Evolutionary conservation across 1,284 basidiomycete genomes (phyloP), one percentile per base, ranked within the genome.

Genomic region (Rhizoctonia solani): DNA sequence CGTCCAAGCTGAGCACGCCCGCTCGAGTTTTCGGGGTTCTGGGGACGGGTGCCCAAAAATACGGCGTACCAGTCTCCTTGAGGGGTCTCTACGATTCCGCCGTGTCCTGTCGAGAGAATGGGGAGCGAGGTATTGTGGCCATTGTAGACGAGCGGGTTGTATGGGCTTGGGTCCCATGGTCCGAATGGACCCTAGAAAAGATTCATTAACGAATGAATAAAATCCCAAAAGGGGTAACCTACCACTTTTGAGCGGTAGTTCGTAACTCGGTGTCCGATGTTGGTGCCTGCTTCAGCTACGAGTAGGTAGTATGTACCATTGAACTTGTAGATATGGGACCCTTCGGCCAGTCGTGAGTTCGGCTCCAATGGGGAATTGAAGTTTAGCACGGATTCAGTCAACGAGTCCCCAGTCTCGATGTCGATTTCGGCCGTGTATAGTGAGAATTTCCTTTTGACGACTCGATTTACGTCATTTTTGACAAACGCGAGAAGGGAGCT

Each of bases 401-500:
- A 50, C 11, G 69, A 69, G 46, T 70, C 52, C 46, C 69, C 69
- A 9, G 69, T 70, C 27, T 66, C 37, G 55, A 69, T 56, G 49
- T 70, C 69, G 27, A 70, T 69, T 54, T 70, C 68, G 1, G 65
- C 65, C n/a, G 63, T 69, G 32, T 56, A 71, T n/a, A 71, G 68
- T 8, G 68, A 66, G 27, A 71, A 67, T 41, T 69, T 67, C 25
- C 56, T 61, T 21, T 21, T 11, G 19, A 46, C 6, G 19, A 6
- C 44, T 19, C 8, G 11, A 19, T 46, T 21, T 46, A 46, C n/a
- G n/a, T n/a, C n/a, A n/a, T n/a, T n/a, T n/a, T n/a, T n/a, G n/a
- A n/a, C n/a, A n/a, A n/a, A n/a, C n/a, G n/a, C n/a, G n/a, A n/a
- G n/a, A n/a, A n/a, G n/a, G n/a, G n/a, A n/a, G n/a, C n/a, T n/a